Evolutionary conservation across 441 rosid genomes (phyloP), one percentile per base, ranked within the genome.

Genomic region (Erodium texanum): DNA sequence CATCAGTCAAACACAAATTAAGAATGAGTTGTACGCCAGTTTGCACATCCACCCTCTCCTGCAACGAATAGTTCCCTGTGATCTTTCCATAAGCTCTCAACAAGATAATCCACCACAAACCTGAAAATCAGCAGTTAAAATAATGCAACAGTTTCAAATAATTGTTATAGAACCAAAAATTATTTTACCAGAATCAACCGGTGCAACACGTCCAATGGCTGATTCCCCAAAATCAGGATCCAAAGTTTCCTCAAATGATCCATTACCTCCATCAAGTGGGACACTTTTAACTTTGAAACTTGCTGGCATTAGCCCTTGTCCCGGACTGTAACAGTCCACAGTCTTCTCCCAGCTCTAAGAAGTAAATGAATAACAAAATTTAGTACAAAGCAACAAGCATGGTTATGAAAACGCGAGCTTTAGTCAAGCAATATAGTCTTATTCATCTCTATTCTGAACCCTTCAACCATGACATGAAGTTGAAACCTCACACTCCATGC

Each of bases 261-360:
- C 93, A 78, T 88, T 92, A 67, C 90, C 92, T 52, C 87, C 97
- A 12, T 45, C 67, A 9, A 88, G 78, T 20, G 87, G 92, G 73
- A 92, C 87, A 0, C 88, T 88, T 24, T 90, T 89, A 45, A 92
- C 98, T 81, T 92, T 90, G 74, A 90, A 92, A 85, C 97, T 92
- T 58, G 97, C 90, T 74, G 97, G 98, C 97, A 92, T 92, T 79
- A 92, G 77, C 18, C 98, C 98, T 70, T 92, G 98, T 24, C 98
- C 97, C 38, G 96, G 98, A 81, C 98, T 92, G 74, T 92, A 89
- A 79, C 97, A 92, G 77, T 92, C 98, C 79, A 92, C 90, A 5
- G 97, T 92, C 77, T 92, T 92, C 83, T 90, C 98, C 98, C 98
- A 92, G 72, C 98, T 92, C 98, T 90, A 73, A 45, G 54, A 45